phyloP scores from a whole-genome alignment of 495 filamentous ascomycete genomes.

The Hapsidospora chrysogenum region DNA sequence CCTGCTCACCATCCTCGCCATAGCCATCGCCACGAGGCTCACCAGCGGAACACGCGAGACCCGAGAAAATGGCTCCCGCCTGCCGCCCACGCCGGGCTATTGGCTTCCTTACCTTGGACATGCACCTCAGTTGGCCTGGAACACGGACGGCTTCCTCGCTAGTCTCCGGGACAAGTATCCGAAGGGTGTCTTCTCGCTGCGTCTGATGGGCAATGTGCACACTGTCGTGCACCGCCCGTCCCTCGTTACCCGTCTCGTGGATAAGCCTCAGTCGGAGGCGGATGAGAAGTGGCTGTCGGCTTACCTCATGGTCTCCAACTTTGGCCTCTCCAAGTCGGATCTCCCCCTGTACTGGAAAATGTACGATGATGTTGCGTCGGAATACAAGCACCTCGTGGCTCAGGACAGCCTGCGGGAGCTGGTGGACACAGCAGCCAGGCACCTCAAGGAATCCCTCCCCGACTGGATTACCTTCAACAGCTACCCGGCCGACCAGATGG shows the following conservation, averaged over 20 bases:
- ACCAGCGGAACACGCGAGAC: background rate
- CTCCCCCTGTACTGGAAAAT: background rate
- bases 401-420: background rate
- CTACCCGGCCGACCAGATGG: background rate
- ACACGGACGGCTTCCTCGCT: background rate
- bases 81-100: background rate
- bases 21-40: background rate
- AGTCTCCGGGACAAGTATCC: background rate
- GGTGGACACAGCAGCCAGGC: background rate
- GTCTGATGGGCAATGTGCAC: background rate
- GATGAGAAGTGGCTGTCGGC: background rate
- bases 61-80: background rate
- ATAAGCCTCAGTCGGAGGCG: background rate
- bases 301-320: background rate
- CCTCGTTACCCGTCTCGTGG: background rate
- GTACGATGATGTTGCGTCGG: background rate
- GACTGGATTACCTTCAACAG: constrained; percentile 1
- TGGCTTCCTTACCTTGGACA: constrained; percentile 1
- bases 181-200: constrained; percentile 1
- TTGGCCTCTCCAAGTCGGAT: constrained; percentile 1
- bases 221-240: background rate
- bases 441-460: background rate
- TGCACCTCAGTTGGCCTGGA: background rate
- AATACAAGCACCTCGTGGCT: background rate
- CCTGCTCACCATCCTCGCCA: background rate